Evolutionary conservation across 2,329 filamentous ascomycete genomes (phyloP), one percentile per base, ranked within the genome.

Genomic region (Neoarthrinium moseri): DNA sequence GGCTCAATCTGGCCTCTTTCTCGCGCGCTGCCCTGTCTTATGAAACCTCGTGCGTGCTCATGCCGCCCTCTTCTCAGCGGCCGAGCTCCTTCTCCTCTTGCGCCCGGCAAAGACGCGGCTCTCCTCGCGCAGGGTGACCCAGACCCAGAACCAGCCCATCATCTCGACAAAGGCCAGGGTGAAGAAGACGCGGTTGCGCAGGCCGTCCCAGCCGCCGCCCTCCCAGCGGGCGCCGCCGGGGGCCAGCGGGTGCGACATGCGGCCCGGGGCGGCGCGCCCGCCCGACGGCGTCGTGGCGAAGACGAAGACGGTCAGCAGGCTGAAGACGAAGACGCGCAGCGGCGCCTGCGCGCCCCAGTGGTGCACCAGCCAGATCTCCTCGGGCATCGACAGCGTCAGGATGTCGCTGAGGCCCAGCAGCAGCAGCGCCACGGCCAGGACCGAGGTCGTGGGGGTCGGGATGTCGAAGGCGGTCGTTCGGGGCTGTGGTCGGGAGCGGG

Each of bases 181-280:
- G 62, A 96, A 95, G 32, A 95, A 81, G 32, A 95, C 72, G 41
- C 89, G 81, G 63, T 95, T 95, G 71, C 91, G 90, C 57, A 96
- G 67, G 20, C 80, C 78, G 51, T 91, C 85, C 40, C 81, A 74
- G 51, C 69, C 83, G 60, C 64, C 58, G 39, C 64, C 61, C 26
- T 69, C 64, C 42, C 62, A 52, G 51, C 71, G 70, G 22, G 58
- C 48, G 12, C 66, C 62, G 46, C 66, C 69, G 42, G 63, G 58
- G 1, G 64, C 58, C 4, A 60, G 54, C 0, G 68, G 67, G 54
- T 68, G 65, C n/a, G 64, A 51, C 44, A 69, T 54, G 49, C 29
- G 27, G 48, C 21, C 49, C 40, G 35, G 40, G 68, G 18, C 76
- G 21, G 17, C 7, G 76, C 29, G 78, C 66, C 20, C 72, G 80